Evolutionary conservation across 129 eudicot species (phyloP).

Genomic region (Artemisia annua): DNA sequence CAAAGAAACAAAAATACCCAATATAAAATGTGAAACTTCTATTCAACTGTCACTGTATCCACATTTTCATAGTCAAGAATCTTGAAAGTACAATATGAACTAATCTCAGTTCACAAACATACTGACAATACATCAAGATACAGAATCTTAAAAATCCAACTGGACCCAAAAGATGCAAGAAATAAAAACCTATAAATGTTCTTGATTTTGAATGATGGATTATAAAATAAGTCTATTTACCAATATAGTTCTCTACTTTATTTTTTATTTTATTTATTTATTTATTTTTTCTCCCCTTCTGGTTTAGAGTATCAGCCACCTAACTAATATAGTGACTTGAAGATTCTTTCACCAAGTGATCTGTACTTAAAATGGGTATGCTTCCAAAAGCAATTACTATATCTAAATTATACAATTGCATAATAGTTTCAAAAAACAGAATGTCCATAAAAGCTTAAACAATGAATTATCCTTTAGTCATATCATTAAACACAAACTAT

Average conservation of each 20-base stretch:
- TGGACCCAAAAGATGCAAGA: constrained; percentile 8
- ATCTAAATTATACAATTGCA: not conserved
- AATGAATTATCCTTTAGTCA: constrained; percentile 20
- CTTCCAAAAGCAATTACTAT: not conserved
- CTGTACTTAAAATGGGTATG: not conserved
- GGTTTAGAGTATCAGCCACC: not conserved
- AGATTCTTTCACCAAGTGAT: too few relatives aligned
- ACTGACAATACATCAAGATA: not conserved
- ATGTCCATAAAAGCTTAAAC: constrained; percentile 15
- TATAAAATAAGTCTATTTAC: not conserved
- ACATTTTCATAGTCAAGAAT: constrained; percentile 10
- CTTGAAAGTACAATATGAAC: constrained; percentile 18
- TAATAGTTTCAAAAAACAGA: not conserved
- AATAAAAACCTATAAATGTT: not conserved
- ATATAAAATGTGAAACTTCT: not conserved
- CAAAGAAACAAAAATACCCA: constrained; percentile 3
- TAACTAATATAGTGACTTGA: not conserved
- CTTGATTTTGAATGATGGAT: constrained; percentile 27
- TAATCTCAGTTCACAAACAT: not conserved
- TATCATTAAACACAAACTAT: constrained; percentile 23
- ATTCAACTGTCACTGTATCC: too few relatives aligned
- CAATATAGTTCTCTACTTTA: too few relatives aligned
- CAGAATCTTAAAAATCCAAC: not conserved
- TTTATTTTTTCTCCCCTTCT: too few relatives aligned
- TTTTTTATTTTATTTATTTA: too few relatives aligned